A percentile compares a stretch with the other conserved stretches of the same genome.
phyloP scores from a whole-genome alignment of 352 stramenopile species.

The Globisporangium viniferum region DNA sequence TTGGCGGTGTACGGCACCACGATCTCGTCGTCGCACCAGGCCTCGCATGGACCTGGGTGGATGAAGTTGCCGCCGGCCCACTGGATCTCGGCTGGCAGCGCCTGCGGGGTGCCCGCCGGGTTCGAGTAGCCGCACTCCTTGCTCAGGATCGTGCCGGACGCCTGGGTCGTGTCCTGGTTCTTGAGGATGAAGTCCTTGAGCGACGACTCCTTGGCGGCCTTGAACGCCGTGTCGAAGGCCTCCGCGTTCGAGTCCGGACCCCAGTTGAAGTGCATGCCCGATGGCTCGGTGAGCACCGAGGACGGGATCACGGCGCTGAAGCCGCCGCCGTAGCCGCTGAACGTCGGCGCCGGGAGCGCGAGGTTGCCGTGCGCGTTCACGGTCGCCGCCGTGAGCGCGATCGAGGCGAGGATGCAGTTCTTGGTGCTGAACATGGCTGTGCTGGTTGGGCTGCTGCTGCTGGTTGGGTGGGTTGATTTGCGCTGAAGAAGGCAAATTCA shows the following conservation, averaged over 20 bases:
- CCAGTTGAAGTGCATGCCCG: neutral
- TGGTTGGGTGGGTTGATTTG: neutral
- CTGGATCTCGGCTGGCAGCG: neutral
- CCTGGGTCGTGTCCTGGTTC: neutral
- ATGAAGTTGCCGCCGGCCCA: conserved; percentile 7
- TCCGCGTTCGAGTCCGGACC: conserved; percentile 1
- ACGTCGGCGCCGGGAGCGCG: conserved; percentile 3
- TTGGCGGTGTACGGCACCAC: conserved; percentile 5
- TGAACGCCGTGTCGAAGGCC: conserved; percentile 7
- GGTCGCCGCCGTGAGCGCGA: neutral
- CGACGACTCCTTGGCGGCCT: neutral
- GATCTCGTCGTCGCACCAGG: conserved; percentile 12
- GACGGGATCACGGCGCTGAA: neutral
- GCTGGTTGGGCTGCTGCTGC: neutral
- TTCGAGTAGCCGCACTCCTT: conserved; percentile 9
- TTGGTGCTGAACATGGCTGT: neutral
- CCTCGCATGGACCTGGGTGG: neutral
- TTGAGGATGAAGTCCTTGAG: conserved; percentile 10
- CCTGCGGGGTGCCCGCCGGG: neutral
- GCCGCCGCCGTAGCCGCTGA: neutral
- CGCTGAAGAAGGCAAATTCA: neutral
- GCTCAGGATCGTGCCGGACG: conserved; percentile 1
- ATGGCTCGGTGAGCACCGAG: neutral
- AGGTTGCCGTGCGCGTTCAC: conserved; percentile 4
- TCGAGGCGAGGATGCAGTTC: neutral